Evolutionary conservation across 768 basidiomycete genomes (phyloP).

Genomic region (Psilocybe azurescens): DNA sequence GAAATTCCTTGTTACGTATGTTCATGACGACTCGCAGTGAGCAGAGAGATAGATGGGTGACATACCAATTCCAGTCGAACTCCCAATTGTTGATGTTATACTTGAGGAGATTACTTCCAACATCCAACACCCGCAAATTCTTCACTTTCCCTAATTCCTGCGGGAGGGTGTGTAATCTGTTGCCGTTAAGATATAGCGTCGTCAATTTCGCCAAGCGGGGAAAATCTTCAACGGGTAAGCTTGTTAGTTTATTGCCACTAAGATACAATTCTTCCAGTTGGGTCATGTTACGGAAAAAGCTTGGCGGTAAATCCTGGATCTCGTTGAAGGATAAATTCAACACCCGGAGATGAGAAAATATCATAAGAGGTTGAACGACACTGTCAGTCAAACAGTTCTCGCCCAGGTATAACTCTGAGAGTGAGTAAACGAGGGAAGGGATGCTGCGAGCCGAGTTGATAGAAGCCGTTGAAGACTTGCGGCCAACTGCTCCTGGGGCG

Average conservation of each 20-base stretch:
- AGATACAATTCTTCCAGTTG: constrained; percentile 88
- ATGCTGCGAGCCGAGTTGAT: constrained; percentile 19
- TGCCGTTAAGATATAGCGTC: constrained; percentile 90
- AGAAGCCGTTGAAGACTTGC: constrained; percentile 41
- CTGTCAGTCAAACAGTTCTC: constrained; percentile 91
- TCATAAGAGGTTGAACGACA: constrained; percentile 71
- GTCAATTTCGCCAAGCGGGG: constrained; percentile 69
- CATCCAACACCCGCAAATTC: constrained; percentile 83
- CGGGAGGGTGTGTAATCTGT: constrained; percentile 90
- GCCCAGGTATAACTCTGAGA: constrained; percentile 83
- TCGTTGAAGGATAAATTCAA: constrained; percentile 96
- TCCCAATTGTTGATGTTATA: constrained; percentile 99
- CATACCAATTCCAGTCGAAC: constrained; percentile 99
- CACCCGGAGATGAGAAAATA: constrained; percentile 77
- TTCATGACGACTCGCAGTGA: background rate
- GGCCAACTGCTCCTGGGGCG: constrained; percentile 22
- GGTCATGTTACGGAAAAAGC: constrained; percentile 74
- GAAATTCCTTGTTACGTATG: constrained; percentile 75
- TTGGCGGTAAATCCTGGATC: constrained; percentile 83
- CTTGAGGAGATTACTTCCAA: constrained; percentile 91
- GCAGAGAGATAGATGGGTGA: constrained; percentile 14
- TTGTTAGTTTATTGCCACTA: constrained; percentile 93
- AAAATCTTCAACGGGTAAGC: constrained; percentile 89
- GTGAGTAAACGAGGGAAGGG: constrained; percentile 61
- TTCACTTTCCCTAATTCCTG: constrained; percentile 87